These are phyloP conservation scores for Xerocomellus amylosporus DNA, from an alignment of 768 basidiomycete species.

Conservation along the genomic window DNA sequence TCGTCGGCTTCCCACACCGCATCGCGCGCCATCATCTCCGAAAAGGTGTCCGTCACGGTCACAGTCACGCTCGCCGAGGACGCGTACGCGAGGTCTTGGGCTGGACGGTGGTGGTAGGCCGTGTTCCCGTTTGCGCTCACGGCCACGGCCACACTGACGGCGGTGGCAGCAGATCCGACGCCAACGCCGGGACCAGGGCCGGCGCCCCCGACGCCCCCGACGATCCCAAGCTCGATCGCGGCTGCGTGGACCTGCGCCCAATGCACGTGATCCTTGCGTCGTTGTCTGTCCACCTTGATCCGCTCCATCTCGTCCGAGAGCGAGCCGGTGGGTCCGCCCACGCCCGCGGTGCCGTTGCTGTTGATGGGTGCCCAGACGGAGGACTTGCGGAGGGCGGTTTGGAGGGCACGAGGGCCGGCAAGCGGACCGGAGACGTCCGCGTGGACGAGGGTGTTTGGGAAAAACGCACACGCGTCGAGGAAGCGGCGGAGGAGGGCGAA, in stretches of 20 bases:
- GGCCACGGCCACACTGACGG: not conserved
- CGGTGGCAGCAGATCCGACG: not conserved
- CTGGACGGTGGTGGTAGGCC: slow-evolving; percentile 28
- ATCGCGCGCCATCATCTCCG: slow-evolving; percentile 61
- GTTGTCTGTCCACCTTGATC: slow-evolving; percentile 56
- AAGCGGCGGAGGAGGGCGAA: slow-evolving; percentile 43
- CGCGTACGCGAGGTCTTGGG: slow-evolving; percentile 40
- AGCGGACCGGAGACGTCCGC: slow-evolving; percentile 54
- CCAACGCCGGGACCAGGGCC: not conserved
- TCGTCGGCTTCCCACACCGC: slow-evolving; percentile 65
- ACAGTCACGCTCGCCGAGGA: no score
- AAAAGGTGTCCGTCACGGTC: slow-evolving; percentile 41
- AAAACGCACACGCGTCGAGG: slow-evolving; percentile 50
- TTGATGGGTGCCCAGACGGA: slow-evolving; percentile 48
- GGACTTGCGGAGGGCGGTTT: slow-evolving; percentile 56
- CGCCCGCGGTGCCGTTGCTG: not conserved
- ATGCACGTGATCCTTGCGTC: slow-evolving; percentile 61
- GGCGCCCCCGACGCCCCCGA: slow-evolving; percentile 17
- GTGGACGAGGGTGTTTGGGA: slow-evolving; percentile 47
- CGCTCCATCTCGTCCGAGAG: slow-evolving; percentile 62
- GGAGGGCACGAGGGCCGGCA: slow-evolving; percentile 55
- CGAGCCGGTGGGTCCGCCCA: slow-evolving; percentile 25
- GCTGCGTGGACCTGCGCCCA: slow-evolving; percentile 68
- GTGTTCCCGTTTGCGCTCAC: slow-evolving; percentile 21
- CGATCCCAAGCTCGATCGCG: slow-evolving; percentile 56